Base-by-base conservation (phyloP, 139 green algal species). In the Coelastrella sp. region DNA sequence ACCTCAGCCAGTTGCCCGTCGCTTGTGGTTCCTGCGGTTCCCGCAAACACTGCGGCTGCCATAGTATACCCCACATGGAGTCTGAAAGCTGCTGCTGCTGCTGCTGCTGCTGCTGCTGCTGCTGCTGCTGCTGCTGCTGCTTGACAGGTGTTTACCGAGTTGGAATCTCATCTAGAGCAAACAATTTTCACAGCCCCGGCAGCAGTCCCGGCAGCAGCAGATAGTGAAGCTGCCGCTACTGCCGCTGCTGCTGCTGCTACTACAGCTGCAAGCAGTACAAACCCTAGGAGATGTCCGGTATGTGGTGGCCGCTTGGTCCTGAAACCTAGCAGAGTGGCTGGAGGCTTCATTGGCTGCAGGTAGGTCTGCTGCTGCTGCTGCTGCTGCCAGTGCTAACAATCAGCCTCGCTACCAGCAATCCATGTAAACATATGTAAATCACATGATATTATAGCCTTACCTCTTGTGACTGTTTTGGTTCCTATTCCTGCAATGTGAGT, bases 281-380 rank as follows among this genome's bases (percentile, higher is more conserved):
- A 54, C 71, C 75, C 80, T 58, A 71, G 95, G 2, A 11, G 60
- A 16, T 97, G 95, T 90, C 95, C 95, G 5, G 58, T 83, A 13
- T 97, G 95, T 89, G 88, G 85, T 2, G 94, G 95, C 8, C 91
- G 91, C 32, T 87, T 97, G 64, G 93, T 93, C 3, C 80, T 97
- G 23, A 97, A 97, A 83, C 92, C 94, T 16, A 94, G 90, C 61
- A 81, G 14, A 90, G 56, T 83, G 19, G 91, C 80, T 83, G 91
- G 92, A 32, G 88, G 88, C 61, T 95, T 95, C 78, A 92, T 94
- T 19, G 92, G 90, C n/a, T 90, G 85, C 85, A 90, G 85, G 85
- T 90, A 58, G 2, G 6, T 16, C 61, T 10, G 10, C 32, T 83
- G 23, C 77, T 57, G 57, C 13, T 65, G 59, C 57, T 74, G 61